A percentile compares a stretch with the other conserved stretches of the same genome.
Evolutionary conservation across 805 yeast species (phyloP).

Genomic region (Wickerhamomyces subpelliculosus): DNA sequence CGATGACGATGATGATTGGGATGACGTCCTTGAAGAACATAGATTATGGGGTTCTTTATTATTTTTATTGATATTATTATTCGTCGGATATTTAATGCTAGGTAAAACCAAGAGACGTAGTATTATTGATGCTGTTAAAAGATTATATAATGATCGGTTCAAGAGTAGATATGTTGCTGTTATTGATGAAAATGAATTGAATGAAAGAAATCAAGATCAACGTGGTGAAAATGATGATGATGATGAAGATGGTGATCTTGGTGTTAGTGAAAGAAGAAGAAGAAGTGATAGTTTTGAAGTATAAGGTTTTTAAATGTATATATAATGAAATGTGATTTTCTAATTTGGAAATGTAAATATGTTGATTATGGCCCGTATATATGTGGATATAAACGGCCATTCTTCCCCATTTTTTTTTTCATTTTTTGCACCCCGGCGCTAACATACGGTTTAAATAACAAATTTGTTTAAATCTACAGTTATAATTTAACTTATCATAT

Average conservation of each 20-base stretch:
- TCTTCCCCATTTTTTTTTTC: no score
- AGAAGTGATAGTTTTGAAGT: neutral
- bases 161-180: conserved; percentile 4
- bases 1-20: conserved; percentile 34
- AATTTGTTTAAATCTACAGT: no score
- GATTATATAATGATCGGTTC: conserved; percentile 5
- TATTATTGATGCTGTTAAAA: conserved; percentile 9
- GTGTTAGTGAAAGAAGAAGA: no score
- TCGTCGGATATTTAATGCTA: conserved; percentile 27
- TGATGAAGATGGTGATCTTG: neutral
- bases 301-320: no score
- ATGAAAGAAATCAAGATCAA: conserved; percentile 11
- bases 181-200: conserved; percentile 3
- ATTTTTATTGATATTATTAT: conserved; percentile 23
- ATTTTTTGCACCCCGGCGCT: no score
- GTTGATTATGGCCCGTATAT: no score
- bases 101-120: conserved; percentile 24
- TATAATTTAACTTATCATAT: no score
- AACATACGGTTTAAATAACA: no score
- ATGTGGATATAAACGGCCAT: no score
- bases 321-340: no score
- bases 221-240: conserved; percentile 3
- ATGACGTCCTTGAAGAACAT: conserved; percentile 24
- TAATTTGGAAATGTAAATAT: no score
- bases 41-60: conserved; percentile 31